Percentiles rank a stretch among this genome's conserved stretches.
Evolutionary conservation across 768 basidiomycete genomes (phyloP).

Genomic region (Leccinum boreale): DNA sequence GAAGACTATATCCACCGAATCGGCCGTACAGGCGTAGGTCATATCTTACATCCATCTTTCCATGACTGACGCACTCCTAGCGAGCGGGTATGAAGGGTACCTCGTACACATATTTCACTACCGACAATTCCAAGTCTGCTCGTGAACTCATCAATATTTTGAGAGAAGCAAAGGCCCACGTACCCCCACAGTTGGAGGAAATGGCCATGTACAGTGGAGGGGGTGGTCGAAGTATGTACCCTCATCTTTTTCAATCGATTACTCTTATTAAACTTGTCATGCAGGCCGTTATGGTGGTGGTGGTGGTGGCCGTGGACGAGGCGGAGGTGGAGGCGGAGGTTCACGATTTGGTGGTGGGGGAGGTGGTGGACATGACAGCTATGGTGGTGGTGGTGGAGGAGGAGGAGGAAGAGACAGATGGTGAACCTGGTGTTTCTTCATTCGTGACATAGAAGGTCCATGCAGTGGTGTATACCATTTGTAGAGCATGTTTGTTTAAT

Average conservation of each 20-base stretch:
- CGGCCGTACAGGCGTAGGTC: conserved; percentile 86
- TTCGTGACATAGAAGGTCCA: conserved; percentile 19
- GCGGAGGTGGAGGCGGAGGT: conserved; percentile 22
- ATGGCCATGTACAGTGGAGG: conserved; percentile 88
- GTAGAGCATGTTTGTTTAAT: conserved; percentile 12
- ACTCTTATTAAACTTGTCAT: neutral
- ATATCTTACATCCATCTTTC: conserved; percentile 2
- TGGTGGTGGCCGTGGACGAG: conserved; percentile 23
- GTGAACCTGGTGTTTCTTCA: conserved; percentile 12
- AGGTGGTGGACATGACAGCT: conserved; percentile 22
- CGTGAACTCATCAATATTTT: conserved; percentile 88
- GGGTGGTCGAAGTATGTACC: conserved; percentile 60
- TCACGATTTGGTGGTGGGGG: conserved; percentile 24
- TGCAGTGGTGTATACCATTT: conserved; percentile 24
- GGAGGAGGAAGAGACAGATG: conserved; percentile 22
- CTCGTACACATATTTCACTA: conserved; percentile 95
- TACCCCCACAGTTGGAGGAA: conserved; percentile 90
- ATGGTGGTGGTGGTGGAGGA: conserved; percentile 13
- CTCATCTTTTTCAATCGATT: neutral
- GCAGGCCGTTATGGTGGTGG: conserved; percentile 57
- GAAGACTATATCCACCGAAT: conserved; percentile 99
- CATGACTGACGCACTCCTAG: conserved; percentile 37
- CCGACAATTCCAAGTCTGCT: conserved; percentile 92
- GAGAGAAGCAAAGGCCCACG: conserved; percentile 77
- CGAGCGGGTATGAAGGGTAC: conserved; percentile 90